Percentiles rank a stretch among this genome's conserved stretches.
phyloP scores from a whole-genome alignment of 2,329 filamentous ascomycete species.

The Tolypocladium tundrense region DNA sequence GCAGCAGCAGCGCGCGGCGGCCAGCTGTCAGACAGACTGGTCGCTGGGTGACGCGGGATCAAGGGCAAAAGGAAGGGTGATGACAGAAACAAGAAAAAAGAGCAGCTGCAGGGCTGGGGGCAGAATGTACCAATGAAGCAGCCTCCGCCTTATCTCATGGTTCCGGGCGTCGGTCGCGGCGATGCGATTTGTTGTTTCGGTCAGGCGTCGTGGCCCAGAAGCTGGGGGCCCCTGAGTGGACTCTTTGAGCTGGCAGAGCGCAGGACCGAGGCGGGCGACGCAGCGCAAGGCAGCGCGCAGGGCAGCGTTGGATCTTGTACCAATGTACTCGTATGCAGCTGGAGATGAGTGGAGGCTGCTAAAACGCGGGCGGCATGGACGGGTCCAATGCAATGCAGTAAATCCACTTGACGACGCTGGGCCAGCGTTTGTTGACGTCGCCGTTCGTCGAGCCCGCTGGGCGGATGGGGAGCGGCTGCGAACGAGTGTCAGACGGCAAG shows the following conservation, averaged over 20 bases:
- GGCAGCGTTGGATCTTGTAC: conserved; percentile 1
- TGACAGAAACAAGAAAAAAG: neutral
- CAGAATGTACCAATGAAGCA: conserved; percentile 24
- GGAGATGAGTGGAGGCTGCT: neutral
- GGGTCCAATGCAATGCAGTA: neutral
- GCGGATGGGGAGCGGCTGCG: neutral
- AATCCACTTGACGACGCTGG: neutral
- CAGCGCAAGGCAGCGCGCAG: neutral
- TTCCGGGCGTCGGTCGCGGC: conserved; percentile 19
- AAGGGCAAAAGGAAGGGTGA: neutral
- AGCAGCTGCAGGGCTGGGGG: conserved; percentile 7
- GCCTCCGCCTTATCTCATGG: conserved; percentile 31
- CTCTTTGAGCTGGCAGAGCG: conserved; percentile 3
- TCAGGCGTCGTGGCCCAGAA: conserved; percentile 12
- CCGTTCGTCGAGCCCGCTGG: conserved; percentile 6
- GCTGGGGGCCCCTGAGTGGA: conserved; percentile 13
- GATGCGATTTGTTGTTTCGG: conserved; percentile 24
- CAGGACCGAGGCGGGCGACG: neutral
- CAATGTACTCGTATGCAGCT: neutral
- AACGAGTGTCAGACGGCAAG: conserved; percentile 2
- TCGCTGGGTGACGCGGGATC: neutral
- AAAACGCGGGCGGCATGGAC: neutral
- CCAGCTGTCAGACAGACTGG: neutral
- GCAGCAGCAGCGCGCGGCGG: neutral
- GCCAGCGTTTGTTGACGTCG: conserved; percentile 8